Conservation (phyloP, 257 asterid species). For the Misopates orontium region DNA sequence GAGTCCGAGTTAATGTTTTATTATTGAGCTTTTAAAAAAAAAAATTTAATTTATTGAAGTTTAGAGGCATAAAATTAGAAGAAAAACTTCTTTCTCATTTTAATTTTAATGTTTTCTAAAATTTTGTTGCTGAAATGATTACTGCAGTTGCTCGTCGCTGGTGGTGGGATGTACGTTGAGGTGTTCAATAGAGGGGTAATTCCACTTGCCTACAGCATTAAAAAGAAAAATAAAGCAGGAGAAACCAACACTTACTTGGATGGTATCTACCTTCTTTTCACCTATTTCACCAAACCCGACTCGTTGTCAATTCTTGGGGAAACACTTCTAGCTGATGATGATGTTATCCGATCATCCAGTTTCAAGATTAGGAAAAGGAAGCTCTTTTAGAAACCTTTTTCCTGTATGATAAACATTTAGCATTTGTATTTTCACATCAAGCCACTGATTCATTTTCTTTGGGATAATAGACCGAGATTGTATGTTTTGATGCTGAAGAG, state of each 20-base stretch:
- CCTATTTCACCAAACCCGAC: constrained; percentile 91
- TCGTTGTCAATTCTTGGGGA: constrained; percentile 51
- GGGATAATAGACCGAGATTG: constrained; percentile 10
- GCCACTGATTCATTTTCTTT: not conserved
- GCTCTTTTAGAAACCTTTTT: constrained; percentile 28
- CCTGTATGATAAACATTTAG: constrained; percentile 7
- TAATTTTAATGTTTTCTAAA: not conserved
- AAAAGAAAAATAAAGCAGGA: constrained; percentile 83
- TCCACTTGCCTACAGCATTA: constrained; percentile 87
- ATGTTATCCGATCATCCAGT: constrained; percentile 71
- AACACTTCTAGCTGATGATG: constrained; percentile 60
- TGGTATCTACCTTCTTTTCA: constrained; percentile 88
- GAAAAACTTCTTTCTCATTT: no score
- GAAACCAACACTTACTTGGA: constrained; percentile 90
- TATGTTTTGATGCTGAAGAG: constrained; percentile 17
- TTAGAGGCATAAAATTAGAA: no score
- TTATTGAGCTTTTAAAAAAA: not conserved
- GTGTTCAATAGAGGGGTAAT: constrained; percentile 95
- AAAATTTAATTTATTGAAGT: no score
- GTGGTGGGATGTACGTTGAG: constrained; percentile 96
- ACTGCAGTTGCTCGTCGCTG: constrained; percentile 83
- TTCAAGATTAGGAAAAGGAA: constrained; percentile 88
- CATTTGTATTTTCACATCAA: not conserved
- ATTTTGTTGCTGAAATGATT: not conserved
- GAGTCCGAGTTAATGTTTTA: not conserved